Evolutionary conservation across 2,329 filamentous ascomycete genomes (phyloP).

Genomic region (Calonectria crousiana): DNA sequence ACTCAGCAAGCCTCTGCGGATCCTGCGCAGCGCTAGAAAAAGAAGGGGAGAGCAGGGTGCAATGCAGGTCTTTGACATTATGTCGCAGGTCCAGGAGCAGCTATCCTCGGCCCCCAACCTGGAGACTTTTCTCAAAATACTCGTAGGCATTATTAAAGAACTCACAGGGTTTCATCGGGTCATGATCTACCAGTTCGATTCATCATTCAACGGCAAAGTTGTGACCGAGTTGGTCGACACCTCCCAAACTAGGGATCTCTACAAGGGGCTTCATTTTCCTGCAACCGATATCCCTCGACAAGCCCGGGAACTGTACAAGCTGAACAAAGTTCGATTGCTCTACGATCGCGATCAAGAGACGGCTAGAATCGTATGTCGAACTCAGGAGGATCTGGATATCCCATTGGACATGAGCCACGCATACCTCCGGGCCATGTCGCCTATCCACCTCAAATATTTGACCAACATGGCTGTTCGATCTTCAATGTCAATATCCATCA

Average conservation of each 20-base stretch:
- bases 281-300: conserved; percentile 89
- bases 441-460: conserved; percentile 89
- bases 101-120: conserved; percentile 78
- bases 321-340: conserved; percentile 89
- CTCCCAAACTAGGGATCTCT: conserved; percentile 82
- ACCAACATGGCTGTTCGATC: conserved; percentile 91
- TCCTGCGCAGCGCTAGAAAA: conserved; percentile 80
- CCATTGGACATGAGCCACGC: conserved; percentile 87
- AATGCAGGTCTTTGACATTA: conserved; percentile 92
- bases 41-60: conserved; percentile 82
- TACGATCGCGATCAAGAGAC: conserved; percentile 88
- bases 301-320: conserved; percentile 87
- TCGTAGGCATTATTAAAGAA: conserved; percentile 90
- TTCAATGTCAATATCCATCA: conserved; percentile 95
- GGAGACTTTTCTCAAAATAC: conserved; percentile 80
- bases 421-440: conserved; percentile 90
- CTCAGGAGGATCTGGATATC: conserved; percentile 76
- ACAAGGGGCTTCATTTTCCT: conserved; percentile 89
- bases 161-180: conserved; percentile 91
- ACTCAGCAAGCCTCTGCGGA: conserved; percentile 80
- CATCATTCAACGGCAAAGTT: conserved; percentile 84
- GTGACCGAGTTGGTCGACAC: conserved; percentile 90
- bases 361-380: conserved; percentile 84
- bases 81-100: conserved; percentile 92
- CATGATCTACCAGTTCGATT: conserved; percentile 94